A percentile compares a stretch with the other conserved stretches of the same genome.
Conservation (phyloP, 1,284 basidiomycete genomes). For the Ustilago vetiveriae region DNA sequence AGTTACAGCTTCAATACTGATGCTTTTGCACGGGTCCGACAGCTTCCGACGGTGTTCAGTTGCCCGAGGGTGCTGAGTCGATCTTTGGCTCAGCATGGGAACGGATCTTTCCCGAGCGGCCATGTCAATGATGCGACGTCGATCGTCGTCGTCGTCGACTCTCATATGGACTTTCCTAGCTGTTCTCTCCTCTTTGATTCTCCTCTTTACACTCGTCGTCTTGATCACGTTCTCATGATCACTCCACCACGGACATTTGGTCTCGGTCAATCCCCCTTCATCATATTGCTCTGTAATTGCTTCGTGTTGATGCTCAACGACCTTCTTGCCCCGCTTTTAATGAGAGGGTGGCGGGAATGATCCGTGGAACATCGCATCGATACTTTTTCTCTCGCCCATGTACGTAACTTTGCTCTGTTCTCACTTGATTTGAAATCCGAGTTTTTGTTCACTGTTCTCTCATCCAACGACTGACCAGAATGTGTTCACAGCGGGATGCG, state of each 20-base stretch:
- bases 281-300: neutral
- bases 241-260: too few relatives aligned
- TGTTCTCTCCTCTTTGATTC: neutral
- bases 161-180: neutral
- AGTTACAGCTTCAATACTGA: neutral
- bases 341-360: neutral
- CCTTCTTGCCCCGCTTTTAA: neutral
- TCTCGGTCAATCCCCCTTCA: too few relatives aligned
- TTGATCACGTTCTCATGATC: neutral
- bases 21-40: neutral
- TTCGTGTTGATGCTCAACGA: neutral
- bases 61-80: neutral
- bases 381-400: slow-evolving; percentile 2
- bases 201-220: neutral
- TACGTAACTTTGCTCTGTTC: slow-evolving; percentile 7
- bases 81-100: neutral
- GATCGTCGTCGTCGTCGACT: neutral
- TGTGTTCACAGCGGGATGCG: too few relatives aligned
- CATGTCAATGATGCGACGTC: neutral
- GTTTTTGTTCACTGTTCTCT: too few relatives aligned
- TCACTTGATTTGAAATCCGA: slow-evolving; percentile 6
- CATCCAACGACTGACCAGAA: too few relatives aligned
- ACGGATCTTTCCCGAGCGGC: neutral
- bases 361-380: neutral
- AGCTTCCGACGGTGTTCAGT: neutral